phyloP scores from a whole-genome alignment of 352 stramenopile genomes.

The Phytopythium delawarense region DNA sequence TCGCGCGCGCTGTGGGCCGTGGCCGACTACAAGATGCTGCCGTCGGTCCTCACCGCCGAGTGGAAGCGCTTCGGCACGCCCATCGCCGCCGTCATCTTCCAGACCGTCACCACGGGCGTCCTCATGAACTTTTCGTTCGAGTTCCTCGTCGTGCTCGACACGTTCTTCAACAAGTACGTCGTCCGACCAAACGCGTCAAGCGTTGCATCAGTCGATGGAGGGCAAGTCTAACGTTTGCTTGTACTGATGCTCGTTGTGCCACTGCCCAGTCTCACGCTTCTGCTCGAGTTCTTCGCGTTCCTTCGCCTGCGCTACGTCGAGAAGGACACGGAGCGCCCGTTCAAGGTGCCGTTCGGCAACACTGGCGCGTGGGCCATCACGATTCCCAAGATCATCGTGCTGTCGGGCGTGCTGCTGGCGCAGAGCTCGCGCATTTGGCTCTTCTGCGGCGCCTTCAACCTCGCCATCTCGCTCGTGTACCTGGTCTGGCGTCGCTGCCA shows the following conservation, averaged over 20 bases:
- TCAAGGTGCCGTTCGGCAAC: conserved; percentile 67
- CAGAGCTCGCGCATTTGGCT: conserved; percentile 66
- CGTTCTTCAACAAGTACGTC: conserved; percentile 87
- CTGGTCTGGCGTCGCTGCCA: conserved; percentile 67
- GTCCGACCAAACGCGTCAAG: not conserved
- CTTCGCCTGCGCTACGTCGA: conserved; percentile 81
- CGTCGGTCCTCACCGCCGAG: conserved; percentile 47
- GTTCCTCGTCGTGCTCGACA: conserved; percentile 79
- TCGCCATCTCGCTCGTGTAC: conserved; percentile 48
- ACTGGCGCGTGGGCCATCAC: conserved; percentile 73
- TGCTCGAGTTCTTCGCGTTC: conserved; percentile 85
- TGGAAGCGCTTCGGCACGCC: conserved; percentile 77
- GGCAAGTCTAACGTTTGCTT: not conserved
- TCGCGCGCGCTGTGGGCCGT: conserved; percentile 78
- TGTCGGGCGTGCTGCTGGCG: conserved; percentile 65
- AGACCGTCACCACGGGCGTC: conserved; percentile 65
- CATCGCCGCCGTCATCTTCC: conserved; percentile 71
- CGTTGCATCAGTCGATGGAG: not conserved
- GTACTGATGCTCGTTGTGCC: conserved; percentile 2
- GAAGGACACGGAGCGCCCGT: conserved; percentile 67
- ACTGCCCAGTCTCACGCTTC: conserved; percentile 40
- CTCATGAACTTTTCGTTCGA: conserved; percentile 87
- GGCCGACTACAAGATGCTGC: conserved; percentile 85
- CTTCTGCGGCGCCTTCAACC: conserved; percentile 68
- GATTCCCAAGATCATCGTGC: conserved; percentile 76